phyloP scores from a whole-genome alignment of 2,329 filamentous ascomycete genomes.

The Pleurostoma richardsiae region DNA sequence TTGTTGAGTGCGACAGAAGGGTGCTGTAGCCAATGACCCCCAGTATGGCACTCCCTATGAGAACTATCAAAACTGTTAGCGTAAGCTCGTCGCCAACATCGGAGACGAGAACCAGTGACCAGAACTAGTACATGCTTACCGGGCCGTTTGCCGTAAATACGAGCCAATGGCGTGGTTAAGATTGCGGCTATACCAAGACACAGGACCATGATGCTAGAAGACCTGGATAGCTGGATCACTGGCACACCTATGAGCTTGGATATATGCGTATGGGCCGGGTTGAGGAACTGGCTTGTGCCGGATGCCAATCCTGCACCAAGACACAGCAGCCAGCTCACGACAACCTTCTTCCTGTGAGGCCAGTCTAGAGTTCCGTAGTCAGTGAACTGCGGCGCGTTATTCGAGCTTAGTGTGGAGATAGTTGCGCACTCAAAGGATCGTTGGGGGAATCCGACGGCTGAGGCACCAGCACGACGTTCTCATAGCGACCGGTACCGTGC shows the following conservation, averaged over 20 bases:
- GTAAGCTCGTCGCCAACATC: too few species aligned
- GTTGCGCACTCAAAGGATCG: background rate
- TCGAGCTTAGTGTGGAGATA: background rate
- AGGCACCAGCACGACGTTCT: background rate
- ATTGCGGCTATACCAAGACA: too few species aligned
- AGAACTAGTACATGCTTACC: too few species aligned
- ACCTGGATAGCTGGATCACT: too few species aligned
- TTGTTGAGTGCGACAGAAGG: background rate
- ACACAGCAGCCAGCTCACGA: background rate
- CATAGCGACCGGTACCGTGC: constrained; percentile 2
- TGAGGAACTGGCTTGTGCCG: background rate
- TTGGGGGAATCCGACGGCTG: constrained; percentile 1
- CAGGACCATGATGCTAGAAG: too few species aligned
- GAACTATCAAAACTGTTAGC: too few species aligned
- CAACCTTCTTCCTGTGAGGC: background rate
- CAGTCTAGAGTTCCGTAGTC: background rate
- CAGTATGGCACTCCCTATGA: background rate
- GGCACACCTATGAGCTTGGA: too few species aligned
- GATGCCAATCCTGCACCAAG: background rate
- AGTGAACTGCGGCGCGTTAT: background rate
- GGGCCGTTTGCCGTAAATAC: too few species aligned
- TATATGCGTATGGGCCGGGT: background rate
- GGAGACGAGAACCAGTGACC: too few species aligned
- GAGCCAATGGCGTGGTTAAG: too few species aligned
- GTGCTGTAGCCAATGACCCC: background rate